These are phyloP conservation scores for Thermothielavioides terrestris DNA, from an alignment of 495 filamentous ascomycete genomes.

Conservation along the genomic window DNA sequence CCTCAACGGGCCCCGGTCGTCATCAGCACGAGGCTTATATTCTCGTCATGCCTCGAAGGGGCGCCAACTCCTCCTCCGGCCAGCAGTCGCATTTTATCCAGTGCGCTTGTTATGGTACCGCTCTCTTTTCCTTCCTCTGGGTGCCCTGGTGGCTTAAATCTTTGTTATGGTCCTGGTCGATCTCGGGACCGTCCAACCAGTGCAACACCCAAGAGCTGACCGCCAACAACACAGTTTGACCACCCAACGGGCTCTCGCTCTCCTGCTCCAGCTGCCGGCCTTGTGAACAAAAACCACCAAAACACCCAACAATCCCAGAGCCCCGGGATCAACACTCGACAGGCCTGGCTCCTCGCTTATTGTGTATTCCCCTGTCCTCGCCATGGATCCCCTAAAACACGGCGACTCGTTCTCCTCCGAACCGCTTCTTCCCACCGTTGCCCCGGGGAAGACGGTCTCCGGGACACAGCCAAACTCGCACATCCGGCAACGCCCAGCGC, in stretches of 20 bases:
- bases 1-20: not conserved
- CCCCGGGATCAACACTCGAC: not conserved
- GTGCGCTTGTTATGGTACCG: too few relatives aligned
- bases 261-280: too few relatives aligned
- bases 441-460: constrained; percentile 6
- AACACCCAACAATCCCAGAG: not conserved
- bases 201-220: not conserved
- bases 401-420: constrained; percentile 5
- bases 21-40: not conserved
- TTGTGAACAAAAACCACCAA: too few relatives aligned
- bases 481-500: not conserved
- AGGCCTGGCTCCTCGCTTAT: not conserved
- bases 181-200: not conserved
- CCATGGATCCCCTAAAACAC: constrained; percentile 13
- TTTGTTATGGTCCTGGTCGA: not conserved
- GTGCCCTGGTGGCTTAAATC: not conserved
- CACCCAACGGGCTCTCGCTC: not conserved
- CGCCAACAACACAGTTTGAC: not conserved
- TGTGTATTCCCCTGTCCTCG: too few relatives aligned
- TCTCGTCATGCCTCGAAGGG: not conserved
- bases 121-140: too few relatives aligned
- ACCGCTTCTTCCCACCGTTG: constrained; percentile 3
- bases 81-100: not conserved
- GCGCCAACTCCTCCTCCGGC: not conserved
- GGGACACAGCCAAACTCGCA: not conserved